A percentile compares a stretch with the other conserved stretches of the same genome.
Conservation (phyloP, 129 eudicot genomes). For the Cynara cardunculus region DNA sequence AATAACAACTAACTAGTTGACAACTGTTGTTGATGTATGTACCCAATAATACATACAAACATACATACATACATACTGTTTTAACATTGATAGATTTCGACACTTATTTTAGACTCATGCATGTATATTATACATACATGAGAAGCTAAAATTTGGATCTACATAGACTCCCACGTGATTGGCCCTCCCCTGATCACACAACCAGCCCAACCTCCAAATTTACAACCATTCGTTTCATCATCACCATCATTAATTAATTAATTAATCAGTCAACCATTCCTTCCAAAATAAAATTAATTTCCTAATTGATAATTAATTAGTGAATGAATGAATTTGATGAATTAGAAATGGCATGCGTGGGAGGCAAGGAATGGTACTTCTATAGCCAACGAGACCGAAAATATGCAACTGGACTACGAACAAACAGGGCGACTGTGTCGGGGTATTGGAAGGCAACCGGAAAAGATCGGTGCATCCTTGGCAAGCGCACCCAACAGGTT, state of each 20-base stretch:
- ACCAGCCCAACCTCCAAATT: not conserved
- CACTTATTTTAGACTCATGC: constrained; percentile 10
- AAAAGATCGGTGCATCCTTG: constrained; percentile 61
- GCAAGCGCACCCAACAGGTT: constrained; percentile 28
- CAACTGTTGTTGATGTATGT: not conserved
- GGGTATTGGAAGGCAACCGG: constrained; percentile 99
- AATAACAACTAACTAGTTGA: not conserved
- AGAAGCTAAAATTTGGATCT: constrained; percentile 9
- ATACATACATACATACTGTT: not conserved
- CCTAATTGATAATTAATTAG: not conserved
- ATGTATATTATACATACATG: not conserved
- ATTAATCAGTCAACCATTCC: not conserved
- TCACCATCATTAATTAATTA: not conserved
- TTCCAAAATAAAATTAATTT: not conserved
- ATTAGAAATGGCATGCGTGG: constrained; percentile 71
- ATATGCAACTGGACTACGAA: constrained; percentile 81
- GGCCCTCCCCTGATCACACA: constrained; percentile 37
- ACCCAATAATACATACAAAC: not conserved
- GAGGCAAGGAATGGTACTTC: constrained; percentile 90
- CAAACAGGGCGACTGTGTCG: constrained; percentile 79
- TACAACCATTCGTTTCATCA: not conserved
- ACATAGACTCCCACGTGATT: constrained; percentile 27
- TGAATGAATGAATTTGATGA: not conserved
- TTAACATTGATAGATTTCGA: constrained; percentile 3
- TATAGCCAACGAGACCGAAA: constrained; percentile 83